Evolutionary conservation across 2,329 filamentous ascomycete genomes (phyloP), one percentile per base, ranked within the genome.

Genomic region (Trichoderma harzianum): DNA sequence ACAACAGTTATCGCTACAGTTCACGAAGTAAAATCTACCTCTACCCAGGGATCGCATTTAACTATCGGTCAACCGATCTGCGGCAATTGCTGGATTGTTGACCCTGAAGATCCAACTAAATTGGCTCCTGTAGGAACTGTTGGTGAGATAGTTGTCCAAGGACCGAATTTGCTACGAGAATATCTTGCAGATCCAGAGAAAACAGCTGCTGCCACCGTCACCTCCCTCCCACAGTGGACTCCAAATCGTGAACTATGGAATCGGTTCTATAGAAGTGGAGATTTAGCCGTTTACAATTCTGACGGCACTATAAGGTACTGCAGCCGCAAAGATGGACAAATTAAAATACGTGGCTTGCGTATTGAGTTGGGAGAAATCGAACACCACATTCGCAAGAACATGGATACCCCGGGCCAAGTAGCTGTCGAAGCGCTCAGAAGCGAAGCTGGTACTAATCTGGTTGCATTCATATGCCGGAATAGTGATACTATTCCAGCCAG

Each of bases 361-460:
- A 51, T 72, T 12, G 71, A 72, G 7, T 5, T 70, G n/a, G 71
- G 71, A 8, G 71, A 72, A 12, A 51, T 72, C 24, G 71, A 72
- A 5, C 18, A 72, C 14, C 64, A 72, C 10, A 72, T 69, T 18
- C 58, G 30, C 4, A 36, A 62, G 4, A 28, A 6, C 16, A 3
- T 71, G 34, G 21, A 51, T 2, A 18, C 24, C 10, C 18, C 30
- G 0, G n/a, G 21, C 1, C 69, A 71, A 39, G 26, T 71, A 16
- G 69, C 69, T 11, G 69, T 71, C 14, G 69, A 71, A 3, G 63
- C 47, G 16, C 34, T 62, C 34, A 71, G 28, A 18, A 11, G 34
- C 3, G 63, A 55, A 16, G 21, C 36, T 0, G 26, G 21, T 5
- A 36, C 69, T 2, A 28, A 61, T n/a, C n/a, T 71, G 3, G 18